phyloP scores from a whole-genome alignment of 2,329 filamentous ascomycete species.

The Truncatella angustata region DNA sequence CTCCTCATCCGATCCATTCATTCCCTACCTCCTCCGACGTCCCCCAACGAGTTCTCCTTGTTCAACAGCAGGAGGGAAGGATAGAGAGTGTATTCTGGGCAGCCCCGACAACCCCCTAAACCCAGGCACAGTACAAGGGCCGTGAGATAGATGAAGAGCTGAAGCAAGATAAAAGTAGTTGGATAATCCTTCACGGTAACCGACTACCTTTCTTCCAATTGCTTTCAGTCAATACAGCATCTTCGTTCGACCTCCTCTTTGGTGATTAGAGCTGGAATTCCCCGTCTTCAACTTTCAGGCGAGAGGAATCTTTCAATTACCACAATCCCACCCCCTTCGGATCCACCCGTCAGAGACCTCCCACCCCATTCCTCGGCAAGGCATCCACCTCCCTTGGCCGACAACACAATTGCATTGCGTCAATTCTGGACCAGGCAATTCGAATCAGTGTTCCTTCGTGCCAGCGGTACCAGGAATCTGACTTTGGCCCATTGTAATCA shows the following conservation, averaged over 20 bases:
- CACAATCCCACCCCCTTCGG: conserved; percentile 23
- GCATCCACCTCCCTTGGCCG: conserved; percentile 18
- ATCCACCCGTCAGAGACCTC: conserved; percentile 9
- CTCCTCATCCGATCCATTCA: conserved; percentile 50
- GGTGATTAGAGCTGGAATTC: conserved; percentile 28
- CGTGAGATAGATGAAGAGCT: conserved; percentile 23
- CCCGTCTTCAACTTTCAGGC: conserved; percentile 22
- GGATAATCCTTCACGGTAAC: conserved; percentile 1
- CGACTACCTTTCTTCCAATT: conserved; percentile 23
- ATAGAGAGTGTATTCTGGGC: conserved; percentile 24
- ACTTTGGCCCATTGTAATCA: conserved; percentile 30
- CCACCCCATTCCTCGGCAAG: conserved; percentile 26
- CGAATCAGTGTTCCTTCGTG: conserved; percentile 24
- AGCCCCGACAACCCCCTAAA: conserved; percentile 2
- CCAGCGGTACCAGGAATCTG: conserved; percentile 31
- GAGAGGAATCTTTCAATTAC: conserved; percentile 28
- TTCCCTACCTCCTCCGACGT: conserved; percentile 44
- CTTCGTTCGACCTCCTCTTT: conserved; percentile 7
- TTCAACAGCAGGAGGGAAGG: conserved; percentile 29
- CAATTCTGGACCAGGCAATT: conserved; percentile 15
- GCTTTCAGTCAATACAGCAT: conserved; percentile 4
- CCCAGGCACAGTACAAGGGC: conserved; percentile 11
- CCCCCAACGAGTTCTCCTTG: conserved; percentile 42
- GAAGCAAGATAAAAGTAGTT: conserved; percentile 16
- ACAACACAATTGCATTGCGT: conserved; percentile 18